Conservation (phyloP, 805 yeast genomes). For the Suhomyces sp. region DNA sequence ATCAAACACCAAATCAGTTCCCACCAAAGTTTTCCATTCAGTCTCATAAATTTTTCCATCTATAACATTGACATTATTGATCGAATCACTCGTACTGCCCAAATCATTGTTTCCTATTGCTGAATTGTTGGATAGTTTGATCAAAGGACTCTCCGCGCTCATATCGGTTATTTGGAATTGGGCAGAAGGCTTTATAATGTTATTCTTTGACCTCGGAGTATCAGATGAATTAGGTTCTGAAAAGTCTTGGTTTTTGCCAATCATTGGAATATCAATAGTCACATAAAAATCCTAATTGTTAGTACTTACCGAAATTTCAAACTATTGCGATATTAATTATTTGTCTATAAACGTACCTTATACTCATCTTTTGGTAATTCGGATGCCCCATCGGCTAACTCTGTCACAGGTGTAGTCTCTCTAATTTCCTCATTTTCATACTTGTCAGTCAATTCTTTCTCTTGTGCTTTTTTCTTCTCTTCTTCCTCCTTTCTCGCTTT, state of each 20-base stretch:
- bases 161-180: conserved; percentile 38
- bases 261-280: conserved; percentile 31
- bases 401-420: conserved; percentile 19
- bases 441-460: conserved; percentile 51
- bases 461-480: conserved; percentile 18
- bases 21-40: conserved; percentile 72
- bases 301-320: conserved; percentile 4
- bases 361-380: conserved; percentile 17
- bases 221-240: conserved; percentile 8
- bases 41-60: conserved; percentile 63
- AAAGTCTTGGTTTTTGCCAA: conserved; percentile 11
- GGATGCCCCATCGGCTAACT: conserved; percentile 12
- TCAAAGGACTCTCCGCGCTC: conserved; percentile 30
- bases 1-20: conserved; percentile 58
- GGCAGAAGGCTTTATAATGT: conserved; percentile 39
- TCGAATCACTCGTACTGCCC: conserved; percentile 14
- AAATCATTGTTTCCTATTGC: conserved; percentile 2
- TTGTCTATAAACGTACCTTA: conserved; percentile 23
- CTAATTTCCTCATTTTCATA: conserved; percentile 39
- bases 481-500: conserved; percentile 33
- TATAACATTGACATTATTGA: conserved; percentile 29
- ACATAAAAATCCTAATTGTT: conserved; percentile 29
- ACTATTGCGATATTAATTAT: conserved; percentile 1
- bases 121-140: conserved; percentile 34
- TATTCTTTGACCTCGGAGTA: conserved; percentile 16